Conservation (phyloP, 2,329 filamentous ascomycete species). For the Arthrinium puccinioides region DNA sequence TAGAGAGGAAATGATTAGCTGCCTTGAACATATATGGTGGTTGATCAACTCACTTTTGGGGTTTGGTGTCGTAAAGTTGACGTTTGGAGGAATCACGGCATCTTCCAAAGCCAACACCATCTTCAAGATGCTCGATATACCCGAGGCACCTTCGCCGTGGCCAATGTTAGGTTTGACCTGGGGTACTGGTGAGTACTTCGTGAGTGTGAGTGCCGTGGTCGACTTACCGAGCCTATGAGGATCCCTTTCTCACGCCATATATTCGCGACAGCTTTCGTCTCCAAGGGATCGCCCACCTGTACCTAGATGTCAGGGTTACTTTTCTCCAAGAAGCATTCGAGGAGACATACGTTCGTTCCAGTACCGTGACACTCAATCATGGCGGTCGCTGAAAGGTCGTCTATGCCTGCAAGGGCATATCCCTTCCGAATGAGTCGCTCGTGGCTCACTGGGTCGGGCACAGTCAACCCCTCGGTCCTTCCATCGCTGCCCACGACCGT, state of each 20-base stretch:
- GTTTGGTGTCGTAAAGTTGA: constrained; percentile 21
- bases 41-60: too few species aligned
- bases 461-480: background rate
- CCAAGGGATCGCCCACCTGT: background rate
- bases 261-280: constrained; percentile 11
- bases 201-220: too few species aligned
- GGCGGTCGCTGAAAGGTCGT: constrained; percentile 13
- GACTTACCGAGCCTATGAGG: constrained; percentile 9
- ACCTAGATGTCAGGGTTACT: too few species aligned
- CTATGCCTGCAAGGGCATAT: constrained; percentile 17
- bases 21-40: too few species aligned
- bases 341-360: constrained; percentile 9
- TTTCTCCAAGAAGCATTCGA: too few species aligned
- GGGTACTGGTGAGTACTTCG: too few species aligned
- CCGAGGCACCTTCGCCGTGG: constrained; percentile 18
- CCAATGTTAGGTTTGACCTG: constrained; percentile 18
- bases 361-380: constrained; percentile 22
- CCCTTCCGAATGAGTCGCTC: background rate
- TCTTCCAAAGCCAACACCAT: constrained; percentile 12
- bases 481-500: background rate
- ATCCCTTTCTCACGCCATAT: constrained; percentile 8
- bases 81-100: constrained; percentile 20
- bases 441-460: background rate
- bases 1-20: too few species aligned
- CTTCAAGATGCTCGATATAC: constrained; percentile 19